Conservation (phyloP, 2,329 filamentous ascomycete genomes). For the Chaetothyriales sp. region DNA sequence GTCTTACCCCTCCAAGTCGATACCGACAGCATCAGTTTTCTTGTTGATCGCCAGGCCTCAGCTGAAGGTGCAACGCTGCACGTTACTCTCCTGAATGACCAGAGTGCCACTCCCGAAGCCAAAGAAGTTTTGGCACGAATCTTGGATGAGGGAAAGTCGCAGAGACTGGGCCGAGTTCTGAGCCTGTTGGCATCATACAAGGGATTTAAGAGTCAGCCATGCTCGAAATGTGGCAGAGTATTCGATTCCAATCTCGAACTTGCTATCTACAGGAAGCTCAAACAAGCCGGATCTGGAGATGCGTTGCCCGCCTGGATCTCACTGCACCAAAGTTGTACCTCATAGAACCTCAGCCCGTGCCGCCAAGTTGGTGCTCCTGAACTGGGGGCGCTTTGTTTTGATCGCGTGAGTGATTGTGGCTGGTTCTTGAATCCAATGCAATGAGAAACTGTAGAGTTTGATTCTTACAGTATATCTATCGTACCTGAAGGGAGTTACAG, state of each 20-base stretch:
- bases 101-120: not conserved
- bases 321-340: not conserved
- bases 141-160: not conserved
- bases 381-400: no score
- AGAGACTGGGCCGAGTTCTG: not conserved
- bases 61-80: constrained; percentile 20
- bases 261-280: not conserved
- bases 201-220: not conserved
- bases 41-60: constrained; percentile 16
- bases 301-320: not conserved
- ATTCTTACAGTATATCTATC: no score
- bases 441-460: no score
- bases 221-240: not conserved
- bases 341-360: not conserved
- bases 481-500: no score
- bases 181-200: not conserved
- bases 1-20: constrained; percentile 9
- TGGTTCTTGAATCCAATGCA: not conserved
- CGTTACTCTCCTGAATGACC: constrained; percentile 19
- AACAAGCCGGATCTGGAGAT: not conserved
- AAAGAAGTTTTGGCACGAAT: not conserved
- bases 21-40: constrained; percentile 22
- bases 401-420: no score
- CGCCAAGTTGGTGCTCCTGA: no score
- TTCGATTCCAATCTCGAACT: not conserved